These are phyloP conservation scores for Xerophyta viscosa DNA, from an alignment of 106 monocot species.

Conservation along the genomic window DNA sequence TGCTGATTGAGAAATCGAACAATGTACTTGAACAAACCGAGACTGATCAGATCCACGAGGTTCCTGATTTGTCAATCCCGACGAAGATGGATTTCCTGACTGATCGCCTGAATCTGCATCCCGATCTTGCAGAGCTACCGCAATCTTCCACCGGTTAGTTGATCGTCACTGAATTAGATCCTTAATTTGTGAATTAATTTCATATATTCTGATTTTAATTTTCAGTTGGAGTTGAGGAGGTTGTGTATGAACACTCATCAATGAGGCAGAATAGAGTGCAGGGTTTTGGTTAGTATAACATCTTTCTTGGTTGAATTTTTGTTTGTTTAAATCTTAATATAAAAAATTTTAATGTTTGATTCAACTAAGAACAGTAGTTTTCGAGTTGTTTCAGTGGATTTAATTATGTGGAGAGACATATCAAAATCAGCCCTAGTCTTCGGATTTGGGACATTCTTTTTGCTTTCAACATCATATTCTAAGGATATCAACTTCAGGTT, in stretches of 20 bases:
- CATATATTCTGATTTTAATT: background rate
- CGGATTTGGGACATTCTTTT: conserved; percentile 33
- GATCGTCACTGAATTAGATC: background rate
- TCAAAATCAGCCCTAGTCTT: conserved; percentile 44
- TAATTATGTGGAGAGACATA: conserved; percentile 90
- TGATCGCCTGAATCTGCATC: conserved; percentile 15
- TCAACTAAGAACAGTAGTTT: background rate
- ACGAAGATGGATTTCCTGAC: background rate
- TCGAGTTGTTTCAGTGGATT: conserved; percentile 47
- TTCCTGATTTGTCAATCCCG: conserved; percentile 12
- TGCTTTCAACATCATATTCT: conserved; percentile 40
- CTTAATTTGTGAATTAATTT: background rate
- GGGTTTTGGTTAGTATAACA: conserved; percentile 51
- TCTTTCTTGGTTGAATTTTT: no score
- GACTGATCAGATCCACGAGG: conserved; percentile 17
- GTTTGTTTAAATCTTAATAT: no score
- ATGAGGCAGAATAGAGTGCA: conserved; percentile 45
- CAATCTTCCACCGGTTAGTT: background rate
- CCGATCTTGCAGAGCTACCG: conserved; percentile 4
- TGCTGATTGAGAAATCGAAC: conserved; percentile 18
- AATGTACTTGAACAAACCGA: conserved; percentile 13
- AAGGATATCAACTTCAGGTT: conserved; percentile 42
- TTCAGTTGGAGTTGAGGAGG: conserved; percentile 24
- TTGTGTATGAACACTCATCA: conserved; percentile 10
- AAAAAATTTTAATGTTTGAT: background rate